Evolutionary conservation across 306 rosid genomes (phyloP), one percentile per base, ranked within the genome.

Genomic region (Heteromeles arbutifolia): DNA sequence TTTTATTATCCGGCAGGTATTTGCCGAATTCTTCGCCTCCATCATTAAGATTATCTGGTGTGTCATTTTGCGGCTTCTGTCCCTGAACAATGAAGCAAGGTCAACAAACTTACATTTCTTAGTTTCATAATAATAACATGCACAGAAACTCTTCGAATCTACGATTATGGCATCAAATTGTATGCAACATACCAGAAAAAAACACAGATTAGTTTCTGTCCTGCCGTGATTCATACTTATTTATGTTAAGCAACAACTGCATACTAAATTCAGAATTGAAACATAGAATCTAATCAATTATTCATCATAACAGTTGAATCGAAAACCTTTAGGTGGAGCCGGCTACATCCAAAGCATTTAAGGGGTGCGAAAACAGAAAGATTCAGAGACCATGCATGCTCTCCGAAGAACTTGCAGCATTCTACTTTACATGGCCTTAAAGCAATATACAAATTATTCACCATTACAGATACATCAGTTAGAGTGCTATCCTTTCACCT

Each of bases 51-150:
- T 39, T 62, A 64, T 68, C 73, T 6, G 45, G 19, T 15, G 50
- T 26, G 56, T 78, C 77, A 59, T 68, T 71, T 69, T 75, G 78
- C 61, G 79, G 57, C 29, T 79, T 79, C 77, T 80, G 80, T 82
- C 74, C 91, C 91, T 82, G 84, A 62, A 76, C 80, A 84, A 67
- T 56, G 70, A 65, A 75, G 77, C 81, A 73, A 65, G 80, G 24
- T 73, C 26, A 68, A 62, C 72, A 73, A 18, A 57, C 10, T 67
- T 69, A 59, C 71, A 79, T 56, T 25, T 53, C 52, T 74, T 22
- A 71, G 74, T 76, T 76, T 68, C 81, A n/a, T n/a, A n/a, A 80
- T 69, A 74, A 6, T 34, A 66, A 54, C 52, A 74, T 43, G 53
- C 17, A 18, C 18, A 37, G n/a, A 7, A 31, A 79, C 41, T 13